Evolutionary conservation across 1,284 basidiomycete species (phyloP), one percentile per base, ranked within the genome.

Genomic region (Phellinidium pouzarii): DNA sequence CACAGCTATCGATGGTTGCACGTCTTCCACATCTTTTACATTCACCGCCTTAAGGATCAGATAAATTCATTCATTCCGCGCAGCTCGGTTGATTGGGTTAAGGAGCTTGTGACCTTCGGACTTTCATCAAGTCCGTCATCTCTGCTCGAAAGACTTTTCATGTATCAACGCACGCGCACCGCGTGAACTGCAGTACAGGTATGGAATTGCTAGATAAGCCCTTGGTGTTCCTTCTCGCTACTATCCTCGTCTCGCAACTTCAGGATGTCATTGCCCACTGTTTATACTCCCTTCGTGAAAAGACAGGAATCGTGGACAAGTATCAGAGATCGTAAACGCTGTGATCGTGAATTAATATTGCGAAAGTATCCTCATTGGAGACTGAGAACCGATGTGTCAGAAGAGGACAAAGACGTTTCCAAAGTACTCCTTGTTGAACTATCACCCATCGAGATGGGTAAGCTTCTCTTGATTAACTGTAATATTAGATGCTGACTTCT

Each of bases 321-420:
- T 19, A 56, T 65, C 3, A 57, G 64, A 17, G 53, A 50, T 9
- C 59, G 60, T 45, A 68, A 69, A 59, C 57, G 57, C 48, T 57
- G 55, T 17, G 65, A 68, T 51, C 64, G 68, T 36, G 61, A 67
- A 56, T 58, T 58, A 51, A 61, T 59, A 37, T 62, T 71, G 34
- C 55, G 60, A 46, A 53, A 48, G 48, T 62, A 58, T 53, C 64
- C 65, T 19, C 59, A 66, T 36, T 71, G 68, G 69, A 59, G 63
- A 49, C 59, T 68, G 23, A 59, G 56, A 55, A 53, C 50, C 44
- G 29, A 43, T 8, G 59, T 66, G 3, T 58, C 62, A 20, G 45
- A 58, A 29, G 56, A 52, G 23, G 48, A 57, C 25, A 59, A 57
- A 50, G 65, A 71, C 55, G 67, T 71, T 29, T 66, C 69, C 42